Conservation (phyloP, 2,329 filamentous ascomycete genomes). For the Aspergillus nomiae region DNA sequence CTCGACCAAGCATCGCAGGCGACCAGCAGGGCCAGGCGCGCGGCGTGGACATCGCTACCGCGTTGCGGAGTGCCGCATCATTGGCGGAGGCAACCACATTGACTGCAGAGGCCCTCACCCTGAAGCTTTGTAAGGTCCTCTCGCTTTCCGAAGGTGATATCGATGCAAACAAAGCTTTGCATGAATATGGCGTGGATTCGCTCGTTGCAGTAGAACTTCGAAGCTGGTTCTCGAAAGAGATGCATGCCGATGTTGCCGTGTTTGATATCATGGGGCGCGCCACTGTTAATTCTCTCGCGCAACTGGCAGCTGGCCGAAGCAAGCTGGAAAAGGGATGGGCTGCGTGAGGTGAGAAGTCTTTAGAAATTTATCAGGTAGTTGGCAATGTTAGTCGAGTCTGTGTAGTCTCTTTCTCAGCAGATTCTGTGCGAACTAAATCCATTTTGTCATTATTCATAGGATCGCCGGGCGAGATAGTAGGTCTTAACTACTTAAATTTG, state of each 20-base stretch:
- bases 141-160: constrained; percentile 33
- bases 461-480: no score
- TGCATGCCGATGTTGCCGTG: constrained; percentile 10
- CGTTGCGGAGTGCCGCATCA: constrained; percentile 4
- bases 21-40: background rate
- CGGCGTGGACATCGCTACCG: background rate
- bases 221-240: constrained; percentile 3
- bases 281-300: constrained; percentile 4
- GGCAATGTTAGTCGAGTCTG: background rate
- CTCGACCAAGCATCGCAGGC: background rate
- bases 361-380: background rate
- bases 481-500: no score
- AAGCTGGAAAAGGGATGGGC: background rate
- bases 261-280: constrained; percentile 13
- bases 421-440: no score
- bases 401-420: background rate
- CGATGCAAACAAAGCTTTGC: constrained; percentile 25
- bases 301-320: constrained; percentile 2
- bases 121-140: constrained; percentile 38
- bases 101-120: constrained; percentile 19
- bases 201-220: background rate
- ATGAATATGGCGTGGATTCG: background rate
- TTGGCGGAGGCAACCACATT: constrained; percentile 11
- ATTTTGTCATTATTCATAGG: no score
- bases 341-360: background rate